Conservation (phyloP, 768 basidiomycete genomes). For the Ramaria sp. region DNA sequence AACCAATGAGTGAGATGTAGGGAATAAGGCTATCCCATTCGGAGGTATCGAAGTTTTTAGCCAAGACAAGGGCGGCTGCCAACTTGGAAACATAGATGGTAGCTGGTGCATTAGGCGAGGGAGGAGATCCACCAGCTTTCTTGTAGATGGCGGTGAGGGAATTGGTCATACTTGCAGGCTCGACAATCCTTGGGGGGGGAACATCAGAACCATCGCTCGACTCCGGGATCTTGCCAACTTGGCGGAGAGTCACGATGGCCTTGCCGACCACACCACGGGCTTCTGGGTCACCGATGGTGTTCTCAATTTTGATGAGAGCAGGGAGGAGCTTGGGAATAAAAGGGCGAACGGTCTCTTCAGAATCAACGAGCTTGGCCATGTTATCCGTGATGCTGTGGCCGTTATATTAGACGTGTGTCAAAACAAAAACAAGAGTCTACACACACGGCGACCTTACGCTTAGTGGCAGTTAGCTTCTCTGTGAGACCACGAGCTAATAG, state of each 20-base stretch:
- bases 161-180: conserved; percentile 53
- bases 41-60: conserved; percentile 84
- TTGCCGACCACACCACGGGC: conserved; percentile 86
- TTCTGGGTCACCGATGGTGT: conserved; percentile 93
- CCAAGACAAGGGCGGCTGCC: conserved; percentile 78
- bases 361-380: conserved; percentile 98
- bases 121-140: conserved; percentile 59
- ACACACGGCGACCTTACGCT: conserved; percentile 95
- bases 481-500: conserved; percentile 85
- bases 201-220: conserved; percentile 83
- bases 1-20: conserved; percentile 57
- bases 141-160: conserved; percentile 72
- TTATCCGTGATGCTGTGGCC: conserved; percentile 78
- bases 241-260: conserved; percentile 92
- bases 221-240: conserved; percentile 84
- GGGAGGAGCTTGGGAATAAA: conserved; percentile 95
- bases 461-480: conserved; percentile 92
- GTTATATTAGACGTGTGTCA: conserved; percentile 10
- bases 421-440: conserved; percentile 21
- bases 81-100: conserved; percentile 65
- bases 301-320: conserved; percentile 91
- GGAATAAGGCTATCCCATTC: conserved; percentile 79
- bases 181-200: conserved; percentile 70
- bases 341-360: conserved; percentile 86
- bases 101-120: conserved; percentile 40